Conservation (phyloP, 371 early-diverging fungal genomes). For the Mucor racemosus region DNA sequence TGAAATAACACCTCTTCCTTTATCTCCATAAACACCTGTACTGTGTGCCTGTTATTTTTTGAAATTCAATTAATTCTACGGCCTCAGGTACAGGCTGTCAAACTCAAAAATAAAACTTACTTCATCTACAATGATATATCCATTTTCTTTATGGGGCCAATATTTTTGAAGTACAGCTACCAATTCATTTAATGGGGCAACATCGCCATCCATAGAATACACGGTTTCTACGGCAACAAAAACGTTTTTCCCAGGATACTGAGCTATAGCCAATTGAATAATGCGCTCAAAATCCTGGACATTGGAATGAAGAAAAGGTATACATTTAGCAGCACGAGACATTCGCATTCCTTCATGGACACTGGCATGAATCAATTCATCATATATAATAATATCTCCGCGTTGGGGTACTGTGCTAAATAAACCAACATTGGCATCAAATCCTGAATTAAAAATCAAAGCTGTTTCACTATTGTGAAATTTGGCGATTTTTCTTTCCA, state of each 20-base stretch:
- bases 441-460: constrained; percentile 84
- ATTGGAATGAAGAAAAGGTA: constrained; percentile 73
- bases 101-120: constrained; percentile 27
- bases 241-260: constrained; percentile 48
- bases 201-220: constrained; percentile 88
- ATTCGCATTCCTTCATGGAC: constrained; percentile 81
- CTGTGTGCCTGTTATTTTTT: constrained; percentile 74
- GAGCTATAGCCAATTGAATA: constrained; percentile 18
- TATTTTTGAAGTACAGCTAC: constrained; percentile 53
- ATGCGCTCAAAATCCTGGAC: constrained; percentile 61
- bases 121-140: constrained; percentile 69
- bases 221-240: constrained; percentile 80
- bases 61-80: neutral
- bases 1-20: constrained; percentile 73
- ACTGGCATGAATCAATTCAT: constrained; percentile 81
- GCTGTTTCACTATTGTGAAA: constrained; percentile 71
- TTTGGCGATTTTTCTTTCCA: constrained; percentile 65
- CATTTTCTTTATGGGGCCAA: constrained; percentile 54
- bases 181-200: constrained; percentile 71
- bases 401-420: constrained; percentile 71
- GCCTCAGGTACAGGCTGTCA: neutral
- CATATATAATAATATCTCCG: constrained; percentile 71
- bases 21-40: constrained; percentile 75
- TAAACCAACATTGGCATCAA: constrained; percentile 80
- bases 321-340: constrained; percentile 55